Evolutionary conservation across 257 asterid species (phyloP), one percentile per base, ranked within the genome.

Genomic region (Solanum medicagineum): DNA sequence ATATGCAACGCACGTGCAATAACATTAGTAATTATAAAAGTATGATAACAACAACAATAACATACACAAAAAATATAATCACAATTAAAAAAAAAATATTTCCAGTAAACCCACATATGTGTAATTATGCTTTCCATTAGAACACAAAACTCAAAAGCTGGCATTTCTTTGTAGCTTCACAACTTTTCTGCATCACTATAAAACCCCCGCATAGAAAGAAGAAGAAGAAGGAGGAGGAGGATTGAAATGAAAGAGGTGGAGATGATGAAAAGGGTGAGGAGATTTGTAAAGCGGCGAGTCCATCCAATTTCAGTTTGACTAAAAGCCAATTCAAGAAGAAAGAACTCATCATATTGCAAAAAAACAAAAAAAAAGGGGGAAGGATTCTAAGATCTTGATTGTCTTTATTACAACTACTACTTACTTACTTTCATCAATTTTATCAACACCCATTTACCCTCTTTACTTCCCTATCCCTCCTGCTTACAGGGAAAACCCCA

Each of bases 381-480:
- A 1, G 29, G 29, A 26, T 26, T 22, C 57, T 47, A 8, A 26
- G 29, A 26, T 90, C 92, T 87, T 86, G 89, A 86, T 91, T 88
- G 86, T 94, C 87, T 85, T 71, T 63, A 83, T 88, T 42, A n/a
- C 68, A 60, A 60, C 89, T 42, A 66, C 44, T 40, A 42, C 81
- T 29, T 40, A 42, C 81, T 29, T 5, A 32, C 24, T 73, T 26
- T 8, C 56, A 77, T 26, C 83, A 51, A 77, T 7, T 66, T 32
- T n/a, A 29, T n/a, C 63, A 77, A 51, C 8, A 1, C 45, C 2
- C 42, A 0, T 49, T 24, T 49, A 1, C 1, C 32, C 81, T 47
- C 17, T 47, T 45, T 40, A 6, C 59, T 74, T 1, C 89, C 68
- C 89, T 83, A 88, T 87, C 91, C 97, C 97, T 90, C 85, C 87